Evolutionary conservation across 177 flowering plant species (phyloP).

Genomic region (Vitis hybrid): DNA sequence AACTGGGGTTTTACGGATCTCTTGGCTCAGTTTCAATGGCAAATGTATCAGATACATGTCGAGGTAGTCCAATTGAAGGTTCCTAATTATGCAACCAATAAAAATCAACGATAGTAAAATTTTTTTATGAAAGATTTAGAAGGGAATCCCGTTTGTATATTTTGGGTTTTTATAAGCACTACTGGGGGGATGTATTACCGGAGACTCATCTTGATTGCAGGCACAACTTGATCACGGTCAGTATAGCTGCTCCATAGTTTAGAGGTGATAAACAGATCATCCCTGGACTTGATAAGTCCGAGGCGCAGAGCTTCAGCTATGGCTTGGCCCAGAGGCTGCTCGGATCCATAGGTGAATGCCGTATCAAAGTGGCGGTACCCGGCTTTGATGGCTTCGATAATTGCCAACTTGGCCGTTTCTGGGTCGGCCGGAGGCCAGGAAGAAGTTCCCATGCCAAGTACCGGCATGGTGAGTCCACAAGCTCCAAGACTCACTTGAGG

Average conservation of each 20-base stretch:
- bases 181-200: conserved; percentile 1
- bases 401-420: conserved; percentile 7
- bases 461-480: conserved; percentile 10
- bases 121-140: background rate
- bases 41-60: background rate
- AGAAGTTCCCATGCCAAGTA: conserved; percentile 23
- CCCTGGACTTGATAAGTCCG: conserved; percentile 13
- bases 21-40: background rate
- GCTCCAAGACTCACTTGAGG: conserved; percentile 2
- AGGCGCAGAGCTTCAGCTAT: conserved; percentile 8
- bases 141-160: background rate
- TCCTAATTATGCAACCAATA: background rate
- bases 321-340: conserved; percentile 19
- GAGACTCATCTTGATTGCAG: conserved; percentile 17
- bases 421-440: background rate
- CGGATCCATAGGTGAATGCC: conserved; percentile 5
- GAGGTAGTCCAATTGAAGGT: background rate
- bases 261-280: conserved; percentile 26
- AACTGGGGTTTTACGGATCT: background rate
- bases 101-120: background rate
- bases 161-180: too few species aligned
- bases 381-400: conserved; percentile 6
- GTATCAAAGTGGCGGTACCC: conserved; percentile 32
- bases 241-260: conserved; percentile 20
- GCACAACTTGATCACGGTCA: conserved; percentile 16